Evolutionary conservation across 129 eudicot species (phyloP).

Genomic region (Gnaphalium uliginosum): DNA sequence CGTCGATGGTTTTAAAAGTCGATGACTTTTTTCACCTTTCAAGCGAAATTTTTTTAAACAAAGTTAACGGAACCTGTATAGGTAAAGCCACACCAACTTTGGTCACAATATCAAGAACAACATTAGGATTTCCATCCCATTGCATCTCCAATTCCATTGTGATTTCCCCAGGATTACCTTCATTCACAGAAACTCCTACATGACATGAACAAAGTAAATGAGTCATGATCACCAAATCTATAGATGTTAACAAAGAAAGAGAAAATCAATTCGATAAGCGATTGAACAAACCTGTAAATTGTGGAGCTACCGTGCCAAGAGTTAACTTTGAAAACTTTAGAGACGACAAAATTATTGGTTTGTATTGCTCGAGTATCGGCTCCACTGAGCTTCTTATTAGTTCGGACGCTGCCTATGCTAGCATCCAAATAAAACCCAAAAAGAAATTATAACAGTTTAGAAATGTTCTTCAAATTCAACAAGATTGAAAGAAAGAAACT

Average conservation of each 20-base stretch:
- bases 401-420: conserved; percentile 89
- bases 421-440: conserved; percentile 29
- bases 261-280: neutral
- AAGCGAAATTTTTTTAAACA: neutral
- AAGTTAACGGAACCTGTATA: conserved; percentile 54
- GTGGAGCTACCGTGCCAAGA: conserved; percentile 96
- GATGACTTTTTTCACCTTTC: neutral
- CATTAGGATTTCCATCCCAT: conserved; percentile 96
- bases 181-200: conserved; percentile 72
- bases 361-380: conserved; percentile 89
- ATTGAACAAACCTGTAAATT: conserved; percentile 67
- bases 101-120: conserved; percentile 71
- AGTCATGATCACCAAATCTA: conserved; percentile 18
- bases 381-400: conserved; percentile 83
- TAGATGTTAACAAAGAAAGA: neutral
- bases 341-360: conserved; percentile 64
- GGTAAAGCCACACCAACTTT: conserved; percentile 83
- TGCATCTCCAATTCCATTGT: conserved; percentile 89
- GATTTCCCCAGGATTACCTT: conserved; percentile 53
- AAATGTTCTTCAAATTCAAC: neutral
- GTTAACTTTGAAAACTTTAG: conserved; percentile 79
- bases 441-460: conserved; percentile 16
- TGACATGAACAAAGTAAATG: conserved; percentile 6
- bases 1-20: too few species aligned
- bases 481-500: neutral